A percentile compares a stretch with the other conserved stretches of the same genome.
phyloP scores from a whole-genome alignment of 2,329 filamentous ascomycete genomes.

The Chaetomium strumarium region DNA sequence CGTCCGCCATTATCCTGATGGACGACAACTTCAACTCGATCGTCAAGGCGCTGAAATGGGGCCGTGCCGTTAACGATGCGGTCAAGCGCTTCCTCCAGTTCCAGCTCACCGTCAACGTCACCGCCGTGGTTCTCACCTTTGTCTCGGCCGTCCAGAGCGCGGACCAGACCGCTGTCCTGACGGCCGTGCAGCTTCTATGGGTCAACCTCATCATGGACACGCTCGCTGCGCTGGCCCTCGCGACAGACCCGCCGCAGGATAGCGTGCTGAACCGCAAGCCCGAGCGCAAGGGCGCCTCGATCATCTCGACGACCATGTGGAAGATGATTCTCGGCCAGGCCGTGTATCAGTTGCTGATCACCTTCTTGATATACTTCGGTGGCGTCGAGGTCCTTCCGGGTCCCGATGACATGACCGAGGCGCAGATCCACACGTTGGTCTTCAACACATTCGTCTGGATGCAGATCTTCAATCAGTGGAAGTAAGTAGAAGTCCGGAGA shows the following conservation, averaged over 20 bases:
- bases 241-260: slow-evolving; percentile 82
- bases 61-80: slow-evolving; percentile 68
- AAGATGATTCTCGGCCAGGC: slow-evolving; percentile 98
- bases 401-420: slow-evolving; percentile 33
- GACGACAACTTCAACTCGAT: slow-evolving; percentile 86
- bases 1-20: slow-evolving; percentile 80
- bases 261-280: slow-evolving; percentile 73
- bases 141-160: slow-evolving; percentile 72
- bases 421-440: slow-evolving; percentile 69
- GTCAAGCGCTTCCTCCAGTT: slow-evolving; percentile 73
- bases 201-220: slow-evolving; percentile 98
- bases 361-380: slow-evolving; percentile 70
- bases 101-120: slow-evolving; percentile 85
- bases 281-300: slow-evolving; percentile 50
- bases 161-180: slow-evolving; percentile 69
- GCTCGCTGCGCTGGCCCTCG: slow-evolving; percentile 80
- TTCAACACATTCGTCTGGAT: slow-evolving; percentile 99
- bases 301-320: slow-evolving; percentile 91
- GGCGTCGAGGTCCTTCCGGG: slow-evolving; percentile 30
- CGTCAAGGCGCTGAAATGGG: slow-evolving; percentile 77
- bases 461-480: slow-evolving; percentile 98
- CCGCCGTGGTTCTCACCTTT: slow-evolving; percentile 81
- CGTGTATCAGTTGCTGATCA: slow-evolving; percentile 75
- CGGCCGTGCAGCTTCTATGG: slow-evolving; percentile 88
- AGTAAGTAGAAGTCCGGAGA: slow-evolving; percentile 50